These are phyloP conservation scores for Cryoendolithus antarcticus DNA, from an alignment of 2,329 filamentous ascomycete species.

Conservation along the genomic window DNA sequence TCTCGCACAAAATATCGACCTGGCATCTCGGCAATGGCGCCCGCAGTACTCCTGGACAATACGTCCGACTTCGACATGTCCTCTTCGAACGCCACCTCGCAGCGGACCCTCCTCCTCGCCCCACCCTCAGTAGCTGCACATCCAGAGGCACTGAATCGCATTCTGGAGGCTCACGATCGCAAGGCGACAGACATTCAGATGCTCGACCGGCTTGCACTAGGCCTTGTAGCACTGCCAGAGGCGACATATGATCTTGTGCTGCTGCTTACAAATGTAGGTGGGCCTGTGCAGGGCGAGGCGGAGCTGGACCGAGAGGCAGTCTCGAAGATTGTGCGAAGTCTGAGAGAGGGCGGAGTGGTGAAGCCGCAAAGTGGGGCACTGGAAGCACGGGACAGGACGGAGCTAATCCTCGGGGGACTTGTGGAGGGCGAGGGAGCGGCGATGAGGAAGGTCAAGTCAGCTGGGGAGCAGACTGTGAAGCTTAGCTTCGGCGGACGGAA, in stretches of 20 bases:
- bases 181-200: constrained; percentile 81
- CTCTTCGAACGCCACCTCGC: constrained; percentile 10
- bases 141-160: constrained; percentile 59
- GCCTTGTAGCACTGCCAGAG: constrained; percentile 63
- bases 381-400: constrained; percentile 47
- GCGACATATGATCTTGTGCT: constrained; percentile 75
- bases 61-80: constrained; percentile 25
- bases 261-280: constrained; percentile 67
- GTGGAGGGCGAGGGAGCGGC: constrained; percentile 46
- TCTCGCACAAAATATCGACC: too few species aligned
- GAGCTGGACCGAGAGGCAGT: constrained; percentile 59
- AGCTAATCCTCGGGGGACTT: constrained; percentile 75
- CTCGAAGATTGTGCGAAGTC: constrained; percentile 51
- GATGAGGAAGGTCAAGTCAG: constrained; percentile 50
- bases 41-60: constrained; percentile 26
- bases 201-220: constrained; percentile 82
- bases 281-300: constrained; percentile 50
- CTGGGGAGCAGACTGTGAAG: constrained; percentile 22
- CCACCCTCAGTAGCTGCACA: constrained; percentile 82
- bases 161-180: constrained; percentile 64
- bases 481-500: constrained; percentile 56
- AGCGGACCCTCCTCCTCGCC: constrained; percentile 69
- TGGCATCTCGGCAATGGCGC: constrained; percentile 22
- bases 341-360: constrained; percentile 58
- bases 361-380: constrained; percentile 56